These are phyloP conservation scores for Middelhovenomyces tepae DNA, from an alignment of 805 yeast genomes.

Conservation along the genomic window DNA sequence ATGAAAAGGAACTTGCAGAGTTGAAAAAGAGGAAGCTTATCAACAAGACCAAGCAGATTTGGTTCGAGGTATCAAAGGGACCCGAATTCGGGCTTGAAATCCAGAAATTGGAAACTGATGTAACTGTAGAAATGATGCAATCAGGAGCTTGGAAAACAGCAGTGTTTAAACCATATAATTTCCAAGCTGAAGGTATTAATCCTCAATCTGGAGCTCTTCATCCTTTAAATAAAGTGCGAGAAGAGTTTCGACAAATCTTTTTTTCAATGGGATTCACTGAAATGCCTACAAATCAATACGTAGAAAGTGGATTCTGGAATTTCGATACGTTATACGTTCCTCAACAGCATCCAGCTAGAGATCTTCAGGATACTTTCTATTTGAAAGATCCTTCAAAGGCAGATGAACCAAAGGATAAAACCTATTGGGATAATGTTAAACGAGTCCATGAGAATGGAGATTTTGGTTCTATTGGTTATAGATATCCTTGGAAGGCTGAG, in stretches of 20 bases:
- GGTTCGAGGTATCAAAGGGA: constrained; percentile 73
- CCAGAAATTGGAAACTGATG: constrained; percentile 79
- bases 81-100: constrained; percentile 75
- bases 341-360: constrained; percentile 99
- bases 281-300: constrained; percentile 98
- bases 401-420: constrained; percentile 70
- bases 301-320: constrained; percentile 98
- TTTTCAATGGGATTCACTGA: constrained; percentile 97
- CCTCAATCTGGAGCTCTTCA: constrained; percentile 91
- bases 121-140: constrained; percentile 86
- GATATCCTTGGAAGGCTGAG: constrained; percentile 93
- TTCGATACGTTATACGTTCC: constrained; percentile 95
- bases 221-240: constrained; percentile 93
- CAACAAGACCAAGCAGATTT: constrained; percentile 57
- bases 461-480: constrained; percentile 92
- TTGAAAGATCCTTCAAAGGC: constrained; percentile 85
- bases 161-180: constrained; percentile 89
- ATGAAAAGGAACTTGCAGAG: constrained; percentile 65
- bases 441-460: constrained; percentile 84
- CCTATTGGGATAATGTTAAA: constrained; percentile 69
- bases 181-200: constrained; percentile 84
- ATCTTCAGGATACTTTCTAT: constrained; percentile 96
- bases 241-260: constrained; percentile 96
- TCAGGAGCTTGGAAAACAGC: constrained; percentile 75
- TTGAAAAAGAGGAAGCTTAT: constrained; percentile 91